Base-by-base conservation (phyloP, 2,329 filamentous ascomycete species). In the Xylaria sp. region DNA sequence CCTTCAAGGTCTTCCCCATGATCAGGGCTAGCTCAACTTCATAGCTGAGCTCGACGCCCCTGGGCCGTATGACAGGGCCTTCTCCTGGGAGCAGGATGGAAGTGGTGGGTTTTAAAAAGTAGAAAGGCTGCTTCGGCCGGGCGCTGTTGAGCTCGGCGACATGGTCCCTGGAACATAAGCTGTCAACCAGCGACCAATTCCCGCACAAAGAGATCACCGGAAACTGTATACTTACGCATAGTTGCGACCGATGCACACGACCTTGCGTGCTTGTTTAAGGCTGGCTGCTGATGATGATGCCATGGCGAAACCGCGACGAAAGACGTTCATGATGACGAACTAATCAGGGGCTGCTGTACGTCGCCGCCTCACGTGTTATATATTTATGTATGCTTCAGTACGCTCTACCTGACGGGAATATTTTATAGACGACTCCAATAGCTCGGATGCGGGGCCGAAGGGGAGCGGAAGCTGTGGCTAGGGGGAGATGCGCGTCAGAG, bases 71-170 rank as follows among this genome's bases (percentile, higher is more conserved):
- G 50, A 97, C 88, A 2, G 94, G 89, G 0, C 94, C 94, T 60
- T 88, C 85, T 28, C 87, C 86, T 0, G 92, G 92, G 21, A 91
- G 84, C 3, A 98, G 85, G 70, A 99, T 92, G 3, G 93, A 92
- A 42, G 91, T 92, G 0, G 94, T 81, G 1, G 95, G 95, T 84
- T 99, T 99, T 71, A 98, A 87, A 85, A 99, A 99, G 88, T 97
- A 99, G 82, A 99, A 98, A 25, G 95, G 95, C 79, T 97, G 93
- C 78, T 95, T 96, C 53, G 95, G 95, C 68, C 88, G 88, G 64
- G 85, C 83, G 78, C 90, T 97, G 78, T 93, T 93, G 70, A 99
- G 86, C 82, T 99, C 95, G 67, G 90, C 87, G 75, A 98, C 90
- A 80, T 99, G 95, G 78, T 97, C 95, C 73, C 92, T 95, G 73